A percentile compares a stretch with the other conserved stretches of the same genome.
Conservation (phyloP, 2,329 filamentous ascomycete species). For the Cyanodermella asteris region DNA sequence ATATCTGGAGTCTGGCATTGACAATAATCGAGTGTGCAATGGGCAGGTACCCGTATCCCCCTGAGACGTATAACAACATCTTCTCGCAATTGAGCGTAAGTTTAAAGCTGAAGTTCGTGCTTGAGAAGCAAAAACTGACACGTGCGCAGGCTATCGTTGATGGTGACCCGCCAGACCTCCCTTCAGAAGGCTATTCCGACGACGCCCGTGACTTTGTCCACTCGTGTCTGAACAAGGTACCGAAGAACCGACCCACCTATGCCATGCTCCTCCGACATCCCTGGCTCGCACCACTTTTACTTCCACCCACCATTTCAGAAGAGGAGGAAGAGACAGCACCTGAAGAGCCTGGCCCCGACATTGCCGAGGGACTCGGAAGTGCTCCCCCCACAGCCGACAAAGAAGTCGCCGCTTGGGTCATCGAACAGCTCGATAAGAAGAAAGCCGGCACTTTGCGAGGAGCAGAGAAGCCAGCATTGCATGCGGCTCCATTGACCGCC, state of each 20-base stretch:
- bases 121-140: slow-evolving; percentile 4
- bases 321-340: slow-evolving; percentile 28
- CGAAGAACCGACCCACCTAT: slow-evolving; percentile 83
- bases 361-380: slow-evolving; percentile 11
- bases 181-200: slow-evolving; percentile 54
- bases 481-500: slow-evolving; percentile 67
- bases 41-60: slow-evolving; percentile 86
- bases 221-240: slow-evolving; percentile 79
- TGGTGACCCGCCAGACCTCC: slow-evolving; percentile 80
- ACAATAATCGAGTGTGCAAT: slow-evolving; percentile 92
- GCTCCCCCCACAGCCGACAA: slow-evolving; percentile 38
- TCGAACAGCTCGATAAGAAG: slow-evolving; percentile 44
- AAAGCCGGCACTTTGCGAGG: slow-evolving; percentile 33
- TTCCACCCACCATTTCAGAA: slow-evolving; percentile 53
- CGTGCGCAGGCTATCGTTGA: slow-evolving; percentile 71
- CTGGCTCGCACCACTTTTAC: slow-evolving; percentile 59
- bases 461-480: slow-evolving; percentile 54
- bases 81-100: slow-evolving; percentile 92
- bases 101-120: slow-evolving; percentile 10
- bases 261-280: slow-evolving; percentile 71
- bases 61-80: slow-evolving; percentile 93
- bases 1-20: slow-evolving; percentile 89
- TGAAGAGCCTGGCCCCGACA: slow-evolving; percentile 13
- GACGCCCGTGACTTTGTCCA: slow-evolving; percentile 69
- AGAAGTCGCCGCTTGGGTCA: slow-evolving; percentile 77